Evolutionary conservation across 2,329 filamentous ascomycete species (phyloP).

Genomic region (Aspergillus brunneoviolaceus): DNA sequence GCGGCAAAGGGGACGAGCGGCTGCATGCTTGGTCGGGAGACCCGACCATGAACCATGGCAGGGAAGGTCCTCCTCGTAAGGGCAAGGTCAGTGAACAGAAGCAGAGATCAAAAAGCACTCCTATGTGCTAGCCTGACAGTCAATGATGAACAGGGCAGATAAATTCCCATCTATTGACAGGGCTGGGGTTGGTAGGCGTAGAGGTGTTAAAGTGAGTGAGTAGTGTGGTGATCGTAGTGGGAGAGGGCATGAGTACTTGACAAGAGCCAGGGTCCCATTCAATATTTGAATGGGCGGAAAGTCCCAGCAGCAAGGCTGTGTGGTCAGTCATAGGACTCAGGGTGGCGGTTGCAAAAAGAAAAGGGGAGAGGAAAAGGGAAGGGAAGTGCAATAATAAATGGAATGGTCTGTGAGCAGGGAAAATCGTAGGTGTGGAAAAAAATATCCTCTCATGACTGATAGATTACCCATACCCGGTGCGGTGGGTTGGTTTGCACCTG

Average conservation of each 20-base stretch:
- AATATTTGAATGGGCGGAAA: not conserved
- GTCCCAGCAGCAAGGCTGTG: not conserved
- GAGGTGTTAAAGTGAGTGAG: not conserved
- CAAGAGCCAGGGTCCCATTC: not conserved
- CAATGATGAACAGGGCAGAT: not conserved
- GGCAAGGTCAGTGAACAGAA: not conserved
- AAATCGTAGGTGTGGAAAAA: not conserved
- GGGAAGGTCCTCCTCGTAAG: not conserved
- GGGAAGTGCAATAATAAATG: not conserved
- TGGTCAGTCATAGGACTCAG: not conserved
- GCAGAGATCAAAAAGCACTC: not conserved
- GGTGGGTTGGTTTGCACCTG: not conserved
- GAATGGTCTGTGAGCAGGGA: conserved; percentile 6
- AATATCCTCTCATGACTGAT: conserved; percentile 4
- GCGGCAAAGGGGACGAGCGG: conserved; percentile 6
- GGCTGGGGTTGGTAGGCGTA: not conserved
- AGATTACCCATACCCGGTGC: conserved; percentile 3
- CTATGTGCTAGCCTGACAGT: not conserved
- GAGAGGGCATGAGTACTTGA: not conserved
- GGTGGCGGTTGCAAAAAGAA: conserved; percentile 1
- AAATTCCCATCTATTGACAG: not conserved
- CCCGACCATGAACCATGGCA: not conserved
- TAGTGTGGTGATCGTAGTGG: not conserved
- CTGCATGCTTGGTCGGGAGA: conserved; percentile 1
- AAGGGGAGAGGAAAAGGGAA: not conserved